These are phyloP conservation scores for Sphaceloma murrayae DNA, from an alignment of 2,329 filamentous ascomycete species.

Conservation along the genomic window DNA sequence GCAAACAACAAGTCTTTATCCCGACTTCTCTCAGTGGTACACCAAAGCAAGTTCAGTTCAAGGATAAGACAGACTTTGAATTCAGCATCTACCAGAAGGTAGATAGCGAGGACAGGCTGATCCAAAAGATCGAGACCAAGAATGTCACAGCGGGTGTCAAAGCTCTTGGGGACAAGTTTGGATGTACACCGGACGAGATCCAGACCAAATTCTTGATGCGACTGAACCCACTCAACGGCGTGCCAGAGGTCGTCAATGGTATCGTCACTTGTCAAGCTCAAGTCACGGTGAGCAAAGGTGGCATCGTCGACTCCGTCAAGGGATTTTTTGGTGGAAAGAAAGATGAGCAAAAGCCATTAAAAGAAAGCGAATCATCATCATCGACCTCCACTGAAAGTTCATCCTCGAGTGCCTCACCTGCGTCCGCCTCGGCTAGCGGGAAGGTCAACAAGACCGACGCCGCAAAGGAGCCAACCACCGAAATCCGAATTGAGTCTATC, in stretches of 20 bases:
- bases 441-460: constrained; percentile 26
- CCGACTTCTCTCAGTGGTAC: constrained; percentile 64
- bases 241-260: constrained; percentile 69
- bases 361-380: constrained; percentile 43
- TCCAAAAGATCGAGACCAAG: constrained; percentile 60
- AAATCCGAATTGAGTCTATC: constrained; percentile 42
- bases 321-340: constrained; percentile 90
- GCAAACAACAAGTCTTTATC: constrained; percentile 75
- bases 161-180: constrained; percentile 66
- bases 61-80: constrained; percentile 70
- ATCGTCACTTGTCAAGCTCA: constrained; percentile 79
- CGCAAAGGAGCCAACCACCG: constrained; percentile 26
- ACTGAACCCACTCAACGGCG: constrained; percentile 61
- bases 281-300: constrained; percentile 58
- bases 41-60: constrained; percentile 76
- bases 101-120: constrained; percentile 47
- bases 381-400: constrained; percentile 31
- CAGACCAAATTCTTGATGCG: constrained; percentile 69
- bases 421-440: constrained; percentile 36
- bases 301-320: constrained; percentile 88
- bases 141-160: constrained; percentile 81
- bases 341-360: constrained; percentile 63
- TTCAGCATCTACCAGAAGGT: constrained; percentile 72
- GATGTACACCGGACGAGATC: constrained; percentile 67
- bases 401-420: constrained; percentile 33